Evolutionary conservation across 805 yeast genomes (phyloP), one percentile per base, ranked within the genome.

Genomic region (Teunomyces atbi): DNA sequence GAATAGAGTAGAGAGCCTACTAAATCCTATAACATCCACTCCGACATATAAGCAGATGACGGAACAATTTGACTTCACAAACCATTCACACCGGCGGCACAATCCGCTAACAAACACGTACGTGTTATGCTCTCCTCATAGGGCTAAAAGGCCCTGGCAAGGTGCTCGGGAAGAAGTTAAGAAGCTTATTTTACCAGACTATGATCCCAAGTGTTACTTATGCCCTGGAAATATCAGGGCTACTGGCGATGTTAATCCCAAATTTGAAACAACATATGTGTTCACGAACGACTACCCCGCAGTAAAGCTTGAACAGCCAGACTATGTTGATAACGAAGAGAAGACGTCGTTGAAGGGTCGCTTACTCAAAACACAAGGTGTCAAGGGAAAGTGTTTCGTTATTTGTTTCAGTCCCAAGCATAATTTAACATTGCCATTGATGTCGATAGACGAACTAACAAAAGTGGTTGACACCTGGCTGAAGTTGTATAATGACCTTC

Each of bases 101-200:
- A 85, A 85, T 56, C 89, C 89, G 3, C 72, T 85, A 51, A 74
- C 84, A n/a, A 78, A 79, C 44, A 64, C 76, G n/a, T 83, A 84
- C 80, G 81, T 85, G 20, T 69, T 85, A 42, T 84, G 85, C 42
- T 83, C 89, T 12, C 91, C 92, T 5, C 92, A 85, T 58, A 70
- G 91, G 47, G 80, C 89, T 26, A 82, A 83, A 62, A 73, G 92
- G 53, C 91, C 92, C 16, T 85, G 91, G 91, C 86, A 81, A 61
- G 91, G 91, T 30, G 87, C 82, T 50, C 74, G 81, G 52, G 91
- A 85, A 59, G 70, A 69, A 29, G 61, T 73, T 12, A 56, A 61
- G 44, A 69, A 62, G 38, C 70, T 66, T 12, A 55, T 61, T 23
- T 68, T 74, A 50, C 85, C 87, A 4, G 66, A 54, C 28, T 84